phyloP scores from a whole-genome alignment of 2,329 filamentous ascomycete genomes.

The Ambrosiella xylebori region DNA sequence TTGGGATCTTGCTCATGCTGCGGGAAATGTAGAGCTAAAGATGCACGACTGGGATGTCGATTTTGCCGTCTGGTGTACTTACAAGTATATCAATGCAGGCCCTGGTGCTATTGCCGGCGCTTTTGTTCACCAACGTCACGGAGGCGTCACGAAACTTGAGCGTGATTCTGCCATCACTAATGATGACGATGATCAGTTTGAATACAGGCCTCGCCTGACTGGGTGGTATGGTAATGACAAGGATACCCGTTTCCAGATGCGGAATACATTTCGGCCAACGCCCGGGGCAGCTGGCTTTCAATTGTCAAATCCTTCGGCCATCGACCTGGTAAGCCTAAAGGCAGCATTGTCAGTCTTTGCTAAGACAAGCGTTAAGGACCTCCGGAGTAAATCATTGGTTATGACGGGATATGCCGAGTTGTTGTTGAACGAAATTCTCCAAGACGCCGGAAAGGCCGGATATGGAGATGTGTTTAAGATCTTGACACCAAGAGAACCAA shows the following conservation, averaged over 20 bases:
- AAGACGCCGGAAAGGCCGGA: slow-evolving; percentile 16
- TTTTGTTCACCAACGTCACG: slow-evolving; percentile 65
- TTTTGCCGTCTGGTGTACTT: slow-evolving; percentile 84
- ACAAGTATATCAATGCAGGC: slow-evolving; percentile 84
- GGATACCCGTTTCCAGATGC: slow-evolving; percentile 62
- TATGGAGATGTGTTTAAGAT: slow-evolving; percentile 33
- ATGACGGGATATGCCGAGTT: slow-evolving; percentile 64
- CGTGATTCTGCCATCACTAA: not conserved
- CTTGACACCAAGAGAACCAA: slow-evolving; percentile 52
- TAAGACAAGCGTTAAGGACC: slow-evolving; percentile 47
- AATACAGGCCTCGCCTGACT: slow-evolving; percentile 48
- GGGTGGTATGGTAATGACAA: slow-evolving; percentile 85
- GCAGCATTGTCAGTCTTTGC: slow-evolving; percentile 60
- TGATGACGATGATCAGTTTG: slow-evolving; percentile 19
- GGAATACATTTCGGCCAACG: slow-evolving; percentile 61
- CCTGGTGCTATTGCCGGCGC: slow-evolving; percentile 65
- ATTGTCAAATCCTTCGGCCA: slow-evolving; percentile 59
- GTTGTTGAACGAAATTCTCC: slow-evolving; percentile 50
- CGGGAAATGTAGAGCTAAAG: slow-evolving; percentile 64
- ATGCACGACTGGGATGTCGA: slow-evolving; percentile 84
- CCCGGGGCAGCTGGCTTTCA: slow-evolving; percentile 67
- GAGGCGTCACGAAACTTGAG: slow-evolving; percentile 28
- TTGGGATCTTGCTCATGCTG: slow-evolving; percentile 80
- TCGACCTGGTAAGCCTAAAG: slow-evolving; percentile 60
- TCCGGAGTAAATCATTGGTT: slow-evolving; percentile 54